Evolutionary conservation across 2,329 filamentous ascomycete species (phyloP).

Genomic region (Aspergillus costaricaensis): DNA sequence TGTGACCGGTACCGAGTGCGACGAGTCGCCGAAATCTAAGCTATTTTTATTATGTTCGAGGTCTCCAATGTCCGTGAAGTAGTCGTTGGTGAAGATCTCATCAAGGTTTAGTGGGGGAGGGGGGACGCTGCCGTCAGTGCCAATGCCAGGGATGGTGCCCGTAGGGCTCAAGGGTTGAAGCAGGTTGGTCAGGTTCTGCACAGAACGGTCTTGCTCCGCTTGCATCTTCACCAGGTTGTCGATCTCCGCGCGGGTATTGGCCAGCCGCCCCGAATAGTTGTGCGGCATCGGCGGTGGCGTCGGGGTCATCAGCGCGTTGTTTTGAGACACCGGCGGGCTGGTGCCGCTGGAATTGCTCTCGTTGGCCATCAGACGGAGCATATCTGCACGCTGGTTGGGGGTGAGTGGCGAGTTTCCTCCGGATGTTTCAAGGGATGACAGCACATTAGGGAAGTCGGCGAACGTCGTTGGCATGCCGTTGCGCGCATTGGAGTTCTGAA

Average conservation of each 20-base stretch:
- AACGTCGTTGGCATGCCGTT: conserved; percentile 42
- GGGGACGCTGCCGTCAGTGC: conserved; percentile 43
- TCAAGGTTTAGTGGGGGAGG: conserved; percentile 57
- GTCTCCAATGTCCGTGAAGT: conserved; percentile 50
- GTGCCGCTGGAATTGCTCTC: conserved; percentile 48
- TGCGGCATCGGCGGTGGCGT: conserved; percentile 57
- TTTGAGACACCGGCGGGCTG: conserved; percentile 40
- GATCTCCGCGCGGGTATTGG: conserved; percentile 71
- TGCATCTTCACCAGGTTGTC: conserved; percentile 78
- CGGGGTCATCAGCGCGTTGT: conserved; percentile 61
- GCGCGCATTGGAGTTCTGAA: conserved; percentile 50
- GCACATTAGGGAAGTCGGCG: conserved; percentile 48
- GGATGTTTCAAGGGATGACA: conserved; percentile 48
- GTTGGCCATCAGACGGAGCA: conserved; percentile 50
- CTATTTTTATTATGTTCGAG: conserved; percentile 33
- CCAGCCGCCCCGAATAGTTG: conserved; percentile 53
- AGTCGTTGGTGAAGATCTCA: conserved; percentile 60
- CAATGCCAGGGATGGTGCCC: conserved; percentile 72
- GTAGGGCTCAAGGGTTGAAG: conserved; percentile 79
- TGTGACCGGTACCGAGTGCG: conserved; percentile 19
- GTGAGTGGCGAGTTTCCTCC: conserved; percentile 47
- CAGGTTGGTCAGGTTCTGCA: conserved; percentile 72
- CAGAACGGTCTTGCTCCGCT: conserved; percentile 73
- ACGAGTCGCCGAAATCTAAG: conserved; percentile 26
- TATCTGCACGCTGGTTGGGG: conserved; percentile 49